phyloP scores from a whole-genome alignment of 1,284 basidiomycete species.

The Austroboletus olivaceoglutinosus region DNA sequence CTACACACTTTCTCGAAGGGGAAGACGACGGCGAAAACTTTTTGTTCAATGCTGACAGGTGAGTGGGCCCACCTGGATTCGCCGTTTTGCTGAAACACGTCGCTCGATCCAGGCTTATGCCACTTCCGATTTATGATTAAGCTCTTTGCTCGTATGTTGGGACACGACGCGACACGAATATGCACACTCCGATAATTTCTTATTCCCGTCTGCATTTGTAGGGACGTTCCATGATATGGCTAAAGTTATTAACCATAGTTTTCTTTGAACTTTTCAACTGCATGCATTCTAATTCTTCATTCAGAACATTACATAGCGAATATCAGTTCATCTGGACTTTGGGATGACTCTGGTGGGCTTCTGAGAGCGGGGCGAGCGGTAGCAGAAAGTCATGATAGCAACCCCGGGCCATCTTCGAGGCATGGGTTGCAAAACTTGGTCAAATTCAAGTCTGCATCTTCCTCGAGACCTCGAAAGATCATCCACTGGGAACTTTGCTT shows the following conservation, averaged over 20 bases:
- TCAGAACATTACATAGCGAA: constrained; percentile 19
- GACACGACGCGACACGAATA: background rate
- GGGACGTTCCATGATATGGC: constrained; percentile 4
- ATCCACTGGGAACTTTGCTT: no score
- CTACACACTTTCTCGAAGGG: constrained; percentile 81
- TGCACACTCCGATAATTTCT: background rate
- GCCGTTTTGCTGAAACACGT: constrained; percentile 3
- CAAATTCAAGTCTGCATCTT: no score
- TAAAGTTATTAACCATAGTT: constrained; percentile 2
- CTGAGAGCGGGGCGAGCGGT: no score
- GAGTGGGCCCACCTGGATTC: constrained; percentile 16
- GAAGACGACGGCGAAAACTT: constrained; percentile 88
- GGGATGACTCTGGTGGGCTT: background rate
- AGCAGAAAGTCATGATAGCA: no score
- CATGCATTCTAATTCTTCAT: constrained; percentile 3
- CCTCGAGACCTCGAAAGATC: no score
- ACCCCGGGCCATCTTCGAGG: no score
- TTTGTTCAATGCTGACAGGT: constrained; percentile 86
- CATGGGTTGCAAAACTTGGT: no score
- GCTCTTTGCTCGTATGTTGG: background rate
- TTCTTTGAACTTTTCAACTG: background rate
- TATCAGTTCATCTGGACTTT: constrained; percentile 21
- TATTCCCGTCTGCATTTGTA: background rate
- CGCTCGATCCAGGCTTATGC: constrained; percentile 40
- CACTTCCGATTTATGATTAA: constrained; percentile 56